Evolutionary conservation across 2,329 filamentous ascomycete genomes (phyloP), one percentile per base, ranked within the genome.

Genomic region (Conoideocrella luteorostrata): DNA sequence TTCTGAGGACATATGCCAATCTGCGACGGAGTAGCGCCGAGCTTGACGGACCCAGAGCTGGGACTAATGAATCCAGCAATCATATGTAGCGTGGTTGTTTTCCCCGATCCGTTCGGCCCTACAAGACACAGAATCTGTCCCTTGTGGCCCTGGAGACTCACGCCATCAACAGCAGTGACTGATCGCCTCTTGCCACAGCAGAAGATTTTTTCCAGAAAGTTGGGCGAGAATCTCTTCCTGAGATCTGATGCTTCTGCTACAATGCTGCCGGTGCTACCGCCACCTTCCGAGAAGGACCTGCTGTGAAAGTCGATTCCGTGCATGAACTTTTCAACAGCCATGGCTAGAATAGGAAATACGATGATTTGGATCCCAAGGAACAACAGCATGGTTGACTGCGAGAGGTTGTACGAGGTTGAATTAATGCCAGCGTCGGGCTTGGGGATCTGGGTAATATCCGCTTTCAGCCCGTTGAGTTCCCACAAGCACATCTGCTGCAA

Each of bases 101-200:
- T 87, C 12, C 84, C 84, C 37, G 75, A 80, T 6, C 83, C 83
- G 54, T 87, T 87, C 2, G 80, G 80, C 12, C 83, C 84, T 0
- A 87, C 68, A 0, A 87, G 65, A 4, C 83, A 75, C 65, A 86
- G 68, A 45, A 86, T 77, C 51, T 84, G 71, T n/a, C 80, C 72
- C 56, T 75, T 68, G 32, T 75, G 69, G 7, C 79, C 77, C 15
- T 74, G 64, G 15, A 87, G 68, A 46, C 68, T 75, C 32, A 88
- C 64, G 23, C 77, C 65, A 47, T 85, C 68, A 3, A 87, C 81
- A 0, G 83, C 83, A 9, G 51, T 49, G 15, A 57, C 53, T 9
- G 71, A 72, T 10, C 55, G 52, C 6, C 52, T 49, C 9, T 30
- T 40, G n/a, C 48, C 55, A 41, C 56, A 53, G 39, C 56, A 51